Percentiles rank a stretch among this genome's conserved stretches.
Evolutionary conservation across 2,329 filamentous ascomycete genomes (phyloP).

Genomic region (Colletotrichum sp.): DNA sequence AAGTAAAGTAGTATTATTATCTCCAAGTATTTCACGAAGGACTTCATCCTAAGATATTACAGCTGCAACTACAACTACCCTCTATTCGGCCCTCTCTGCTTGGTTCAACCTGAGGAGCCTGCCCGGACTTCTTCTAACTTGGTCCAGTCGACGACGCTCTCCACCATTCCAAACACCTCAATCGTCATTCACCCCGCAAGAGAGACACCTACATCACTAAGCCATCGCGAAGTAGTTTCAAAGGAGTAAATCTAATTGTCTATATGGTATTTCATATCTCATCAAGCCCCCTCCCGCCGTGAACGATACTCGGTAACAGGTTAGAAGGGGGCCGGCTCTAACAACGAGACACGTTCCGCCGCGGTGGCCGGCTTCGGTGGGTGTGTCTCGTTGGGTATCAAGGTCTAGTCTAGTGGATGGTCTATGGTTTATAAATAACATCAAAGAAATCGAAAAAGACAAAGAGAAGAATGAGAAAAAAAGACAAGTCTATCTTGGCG

Average conservation of each 20-base stretch:
- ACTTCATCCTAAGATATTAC: no score
- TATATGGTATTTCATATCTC: neutral
- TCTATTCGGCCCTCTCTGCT: no score
- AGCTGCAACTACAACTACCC: no score
- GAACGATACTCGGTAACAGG: neutral
- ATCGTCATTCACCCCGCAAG: no score
- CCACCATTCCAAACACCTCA: no score
- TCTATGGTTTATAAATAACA: neutral
- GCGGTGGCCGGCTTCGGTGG: neutral
- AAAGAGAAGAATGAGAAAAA: neutral
- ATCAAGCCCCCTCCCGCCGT: neutral
- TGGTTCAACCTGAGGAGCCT: no score
- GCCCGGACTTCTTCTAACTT: neutral
- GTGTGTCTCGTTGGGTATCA: slow-evolving; percentile 2
- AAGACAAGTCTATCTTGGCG: neutral
- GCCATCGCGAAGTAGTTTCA: neutral
- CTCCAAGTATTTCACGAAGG: no score
- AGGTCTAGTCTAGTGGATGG: neutral
- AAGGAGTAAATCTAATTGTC: neutral
- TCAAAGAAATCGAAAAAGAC: neutral
- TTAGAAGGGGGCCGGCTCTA: neutral
- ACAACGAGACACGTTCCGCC: neutral
- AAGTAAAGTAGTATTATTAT: no score
- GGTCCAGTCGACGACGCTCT: neutral
- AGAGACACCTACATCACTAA: neutral